Evolutionary conservation across 1,284 basidiomycete genomes (phyloP), one percentile per base, ranked within the genome.

Genomic region (Trichosporon sp.): DNA sequence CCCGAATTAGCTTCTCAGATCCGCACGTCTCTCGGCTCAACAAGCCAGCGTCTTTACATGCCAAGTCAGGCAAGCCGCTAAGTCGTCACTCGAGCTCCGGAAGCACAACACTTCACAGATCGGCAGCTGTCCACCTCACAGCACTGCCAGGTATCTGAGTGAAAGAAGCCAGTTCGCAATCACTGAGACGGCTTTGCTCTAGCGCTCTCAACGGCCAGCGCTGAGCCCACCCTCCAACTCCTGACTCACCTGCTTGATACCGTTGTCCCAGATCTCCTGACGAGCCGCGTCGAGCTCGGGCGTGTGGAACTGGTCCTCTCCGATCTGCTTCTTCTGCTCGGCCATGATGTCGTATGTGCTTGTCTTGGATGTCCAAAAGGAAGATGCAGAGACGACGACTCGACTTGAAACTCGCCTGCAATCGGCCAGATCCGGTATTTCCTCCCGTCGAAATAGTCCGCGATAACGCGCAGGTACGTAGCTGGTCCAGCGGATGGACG

Each of bases 211-310:
- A 10, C 40, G 40, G 19, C 19, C 4, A 10, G 19, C n/a, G n/a
- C n/a, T n/a, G n/a, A n/a, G n/a, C n/a, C n/a, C n/a, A n/a, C n/a
- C n/a, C n/a, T n/a, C n/a, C n/a, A n/a, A 19, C 10, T 19, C 58
- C n/a, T 6, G 31, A 25, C 63, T 54, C 57, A 65, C 64, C 64
- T 61, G 60, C 66, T 65, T 37, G 46, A 67, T 63, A 32, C 66
- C 66, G 36, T 58, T 59, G 61, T 67, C 63, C 54, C 58, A 67
- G 40, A 67, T 59, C 5, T 56, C 57, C 37, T 62, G 34, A 58
- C 64, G 56, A 21, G 65, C 65, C 9, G 44, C 62, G 52, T 67
- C 62, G 44, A 60, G 62, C 59, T 21, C 49, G 32, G 32, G 61
- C 10, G 56, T 27, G 27, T 54, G 49, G 49, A 54, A 54, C 49